Evolutionary conservation across 441 rosid genomes (phyloP).

Genomic region (Theobroma grandiflorum): DNA sequence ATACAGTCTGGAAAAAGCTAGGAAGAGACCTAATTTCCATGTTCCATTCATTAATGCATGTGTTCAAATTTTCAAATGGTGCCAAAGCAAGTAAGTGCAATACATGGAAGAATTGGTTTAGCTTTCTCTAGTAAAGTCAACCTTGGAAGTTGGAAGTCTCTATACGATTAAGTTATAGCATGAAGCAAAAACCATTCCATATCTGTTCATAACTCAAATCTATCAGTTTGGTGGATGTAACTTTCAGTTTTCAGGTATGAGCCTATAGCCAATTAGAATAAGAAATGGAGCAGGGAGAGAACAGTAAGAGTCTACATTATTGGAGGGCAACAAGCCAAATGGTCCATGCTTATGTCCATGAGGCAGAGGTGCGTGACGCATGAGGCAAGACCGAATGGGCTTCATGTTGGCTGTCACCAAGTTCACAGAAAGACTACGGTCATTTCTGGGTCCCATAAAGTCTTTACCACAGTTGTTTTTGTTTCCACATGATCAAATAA

Average conservation of each 20-base stretch:
- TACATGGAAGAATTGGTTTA: not conserved
- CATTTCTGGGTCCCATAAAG: not conserved
- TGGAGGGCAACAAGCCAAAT: constrained; percentile 8
- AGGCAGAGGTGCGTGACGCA: constrained; percentile 25
- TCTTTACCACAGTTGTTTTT: not conserved
- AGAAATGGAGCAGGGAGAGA: too few relatives aligned
- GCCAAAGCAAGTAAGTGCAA: not conserved
- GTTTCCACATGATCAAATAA: constrained; percentile 2
- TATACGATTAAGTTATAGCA: not conserved
- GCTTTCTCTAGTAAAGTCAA: not conserved
- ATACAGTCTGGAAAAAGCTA: not conserved
- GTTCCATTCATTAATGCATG: not conserved
- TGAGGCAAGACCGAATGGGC: constrained; percentile 19
- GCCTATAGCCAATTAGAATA: not conserved
- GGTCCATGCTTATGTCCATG: not conserved
- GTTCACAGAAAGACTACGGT: not conserved
- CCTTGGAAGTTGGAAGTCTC: not conserved
- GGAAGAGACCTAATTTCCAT: not conserved
- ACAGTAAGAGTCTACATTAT: constrained; percentile 17
- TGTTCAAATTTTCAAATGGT: not conserved
- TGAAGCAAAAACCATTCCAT: not conserved
- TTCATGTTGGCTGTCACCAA: constrained; percentile 27
- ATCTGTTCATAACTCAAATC: not conserved
- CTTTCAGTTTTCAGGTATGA: not conserved
- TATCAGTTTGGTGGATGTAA: not conserved